These are phyloP conservation scores for Scleromitrula shiraiana DNA, from an alignment of 2,329 filamentous ascomycete genomes.

Conservation along the genomic window DNA sequence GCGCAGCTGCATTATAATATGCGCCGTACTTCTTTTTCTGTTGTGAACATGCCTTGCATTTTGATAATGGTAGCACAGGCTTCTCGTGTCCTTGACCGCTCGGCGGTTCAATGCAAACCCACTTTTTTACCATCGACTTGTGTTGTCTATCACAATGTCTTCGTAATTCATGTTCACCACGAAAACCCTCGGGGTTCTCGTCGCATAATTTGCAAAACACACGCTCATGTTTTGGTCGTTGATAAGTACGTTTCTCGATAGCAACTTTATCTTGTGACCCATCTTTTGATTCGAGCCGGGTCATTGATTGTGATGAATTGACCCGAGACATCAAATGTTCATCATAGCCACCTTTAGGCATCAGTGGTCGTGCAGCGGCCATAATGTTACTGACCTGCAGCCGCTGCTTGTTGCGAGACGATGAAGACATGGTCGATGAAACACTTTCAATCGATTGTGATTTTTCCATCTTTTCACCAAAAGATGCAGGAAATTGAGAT, in stretches of 20 bases:
- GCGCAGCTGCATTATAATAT: conserved; percentile 92
- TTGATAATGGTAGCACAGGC: conserved; percentile 52
- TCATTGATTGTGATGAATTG: conserved; percentile 26
- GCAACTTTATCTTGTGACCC: conserved; percentile 27
- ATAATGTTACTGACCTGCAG: conserved; percentile 23
- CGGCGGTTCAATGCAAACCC: conserved; percentile 51
- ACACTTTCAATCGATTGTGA: conserved; percentile 29
- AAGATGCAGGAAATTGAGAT: conserved; percentile 21
- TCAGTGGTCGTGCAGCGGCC: conserved; percentile 24
- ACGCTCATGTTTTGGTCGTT: conserved; percentile 30
- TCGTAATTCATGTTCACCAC: conserved; percentile 79
- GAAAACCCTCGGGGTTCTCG: conserved; percentile 78
- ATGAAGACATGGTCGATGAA: conserved; percentile 25
- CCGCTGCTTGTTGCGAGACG: conserved; percentile 28
- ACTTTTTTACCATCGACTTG: conserved; percentile 45
- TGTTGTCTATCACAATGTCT: conserved; percentile 65
- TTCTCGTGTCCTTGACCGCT: conserved; percentile 37
- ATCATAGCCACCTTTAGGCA: conserved; percentile 26
- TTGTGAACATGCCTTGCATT: conserved; percentile 63
- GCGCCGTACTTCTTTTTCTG: conserved; percentile 83
- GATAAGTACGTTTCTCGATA: conserved; percentile 27
- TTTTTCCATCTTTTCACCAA: conserved; percentile 29
- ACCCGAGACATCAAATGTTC: conserved; percentile 23
- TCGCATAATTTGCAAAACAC: conserved; percentile 62
- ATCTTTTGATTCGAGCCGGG: conserved; percentile 26